Conservation (phyloP, 176 grass and related monocot genomes). For the Puccinellia tenuiflora region DNA sequence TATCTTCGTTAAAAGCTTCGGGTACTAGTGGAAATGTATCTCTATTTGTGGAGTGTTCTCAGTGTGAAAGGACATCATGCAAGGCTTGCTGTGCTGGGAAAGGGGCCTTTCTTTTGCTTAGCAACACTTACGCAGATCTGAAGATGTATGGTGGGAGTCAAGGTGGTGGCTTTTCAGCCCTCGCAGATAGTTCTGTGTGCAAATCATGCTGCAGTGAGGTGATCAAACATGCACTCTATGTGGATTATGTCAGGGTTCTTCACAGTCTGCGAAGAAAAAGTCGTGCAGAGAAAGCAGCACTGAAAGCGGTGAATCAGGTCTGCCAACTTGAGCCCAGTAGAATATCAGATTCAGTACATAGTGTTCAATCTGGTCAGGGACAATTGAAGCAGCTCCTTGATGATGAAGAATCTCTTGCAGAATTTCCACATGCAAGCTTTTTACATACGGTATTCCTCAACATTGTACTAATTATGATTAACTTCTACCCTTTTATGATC, state of each 20-base stretch:
- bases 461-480: conserved; percentile 10
- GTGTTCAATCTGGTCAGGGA: conserved; percentile 53
- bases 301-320: conserved; percentile 64
- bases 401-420: conserved; percentile 88
- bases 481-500: conserved; percentile 22
- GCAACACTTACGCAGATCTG: conserved; percentile 64
- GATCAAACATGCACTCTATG: conserved; percentile 66
- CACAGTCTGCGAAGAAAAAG: conserved; percentile 58
- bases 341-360: conserved; percentile 33
- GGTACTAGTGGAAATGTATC: conserved; percentile 30
- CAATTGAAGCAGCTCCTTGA: conserved; percentile 74
- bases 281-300: conserved; percentile 50
- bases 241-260: conserved; percentile 94
- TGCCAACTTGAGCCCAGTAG: conserved; percentile 36
- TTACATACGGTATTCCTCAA: conserved; percentile 64
- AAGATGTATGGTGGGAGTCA: conserved; percentile 76
- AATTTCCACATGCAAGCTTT: conserved; percentile 90
- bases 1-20: conserved; percentile 37
- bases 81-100: conserved; percentile 93
- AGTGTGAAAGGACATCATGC: conserved; percentile 73
- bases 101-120: conserved; percentile 84
- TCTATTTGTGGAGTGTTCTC: conserved; percentile 58
- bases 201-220: conserved; percentile 80
- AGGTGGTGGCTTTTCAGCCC: conserved; percentile 56
- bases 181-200: conserved; percentile 73